These are phyloP conservation scores for Batkoa obscura DNA, from an alignment of 371 early-diverging fungal species.

Conservation along the genomic window DNA sequence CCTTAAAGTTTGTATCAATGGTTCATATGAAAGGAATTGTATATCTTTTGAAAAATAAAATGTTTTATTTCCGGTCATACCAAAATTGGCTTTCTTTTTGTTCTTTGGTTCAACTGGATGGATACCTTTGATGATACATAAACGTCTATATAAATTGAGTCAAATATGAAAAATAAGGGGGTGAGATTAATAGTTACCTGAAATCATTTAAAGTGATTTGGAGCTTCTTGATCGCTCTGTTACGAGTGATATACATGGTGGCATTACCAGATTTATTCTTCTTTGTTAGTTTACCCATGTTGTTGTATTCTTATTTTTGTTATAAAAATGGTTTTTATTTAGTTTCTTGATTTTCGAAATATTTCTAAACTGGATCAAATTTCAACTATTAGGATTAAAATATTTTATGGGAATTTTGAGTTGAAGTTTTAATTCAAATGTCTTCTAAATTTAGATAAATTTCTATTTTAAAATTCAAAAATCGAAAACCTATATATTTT, in stretches of 20 bases:
- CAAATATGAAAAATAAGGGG: background rate
- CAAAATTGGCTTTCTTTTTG: conserved; percentile 83
- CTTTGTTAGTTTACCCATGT: conserved; percentile 62
- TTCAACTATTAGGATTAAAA: no score
- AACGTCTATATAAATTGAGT: conserved; percentile 33
- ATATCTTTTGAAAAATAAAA: conserved; percentile 93
- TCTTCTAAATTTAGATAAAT: no score
- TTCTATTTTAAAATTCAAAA: no score
- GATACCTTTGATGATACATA: conserved; percentile 95
- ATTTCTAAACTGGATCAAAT: no score
- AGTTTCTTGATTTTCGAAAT: no score
- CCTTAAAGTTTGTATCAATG: conserved; percentile 71
- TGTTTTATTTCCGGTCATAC: conserved; percentile 71
- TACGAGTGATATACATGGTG: conserved; percentile 75
- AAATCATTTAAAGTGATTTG: conserved; percentile 87
- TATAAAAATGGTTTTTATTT: no score
- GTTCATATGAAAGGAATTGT: conserved; percentile 82
- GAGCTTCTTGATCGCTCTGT: conserved; percentile 80
- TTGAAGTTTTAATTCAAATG: no score
- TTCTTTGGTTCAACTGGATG: conserved; percentile 92
- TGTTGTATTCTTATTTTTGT: background rate
- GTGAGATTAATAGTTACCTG: conserved; percentile 25
- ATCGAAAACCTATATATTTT: no score
- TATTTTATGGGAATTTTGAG: no score
- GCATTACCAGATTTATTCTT: conserved; percentile 84